Conservation (phyloP, 2,329 filamentous ascomycete genomes). For the Penicillium sp. region DNA sequence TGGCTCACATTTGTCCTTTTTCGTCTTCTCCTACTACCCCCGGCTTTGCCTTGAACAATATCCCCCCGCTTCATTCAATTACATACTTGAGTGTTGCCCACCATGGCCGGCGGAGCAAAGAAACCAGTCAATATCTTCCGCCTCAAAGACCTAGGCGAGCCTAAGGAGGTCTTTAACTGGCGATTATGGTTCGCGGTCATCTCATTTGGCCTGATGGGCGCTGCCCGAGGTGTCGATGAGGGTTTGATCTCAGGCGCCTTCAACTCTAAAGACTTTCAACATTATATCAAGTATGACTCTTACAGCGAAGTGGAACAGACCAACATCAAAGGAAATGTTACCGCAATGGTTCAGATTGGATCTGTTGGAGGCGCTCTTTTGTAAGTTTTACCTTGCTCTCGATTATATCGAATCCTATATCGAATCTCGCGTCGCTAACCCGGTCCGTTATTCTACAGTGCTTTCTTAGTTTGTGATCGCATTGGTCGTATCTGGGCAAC, state of each 20-base stretch:
- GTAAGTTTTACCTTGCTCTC: conserved; percentile 30
- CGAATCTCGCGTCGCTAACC: not conserved
- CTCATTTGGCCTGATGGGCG: conserved; percentile 72
- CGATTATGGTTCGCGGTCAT: conserved; percentile 73
- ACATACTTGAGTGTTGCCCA: conserved; percentile 4
- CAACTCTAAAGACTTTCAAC: conserved; percentile 63
- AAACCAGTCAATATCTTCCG: conserved; percentile 55
- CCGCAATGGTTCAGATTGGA: conserved; percentile 78
- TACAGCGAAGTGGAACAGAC: conserved; percentile 56
- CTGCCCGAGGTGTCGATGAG: conserved; percentile 75
- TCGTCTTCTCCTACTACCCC: not conserved
- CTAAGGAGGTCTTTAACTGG: conserved; percentile 72
- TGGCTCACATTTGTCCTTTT: not conserved
- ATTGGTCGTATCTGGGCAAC: conserved; percentile 45
- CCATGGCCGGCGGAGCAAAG: conserved; percentile 46
- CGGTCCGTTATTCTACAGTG: conserved; percentile 37
- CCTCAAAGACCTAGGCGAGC: conserved; percentile 62
- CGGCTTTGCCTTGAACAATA: not conserved
- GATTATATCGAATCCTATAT: not conserved
- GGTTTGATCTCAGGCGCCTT: conserved; percentile 73
- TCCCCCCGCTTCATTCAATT: not conserved
- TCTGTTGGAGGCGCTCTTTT: conserved; percentile 69
- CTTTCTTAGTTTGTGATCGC: conserved; percentile 49
- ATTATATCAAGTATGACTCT: conserved; percentile 56
- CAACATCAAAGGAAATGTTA: conserved; percentile 72